These are phyloP conservation scores for Phaeosphaeria sp. DNA, from an alignment of 2,329 filamentous ascomycete genomes.

Conservation along the genomic window DNA sequence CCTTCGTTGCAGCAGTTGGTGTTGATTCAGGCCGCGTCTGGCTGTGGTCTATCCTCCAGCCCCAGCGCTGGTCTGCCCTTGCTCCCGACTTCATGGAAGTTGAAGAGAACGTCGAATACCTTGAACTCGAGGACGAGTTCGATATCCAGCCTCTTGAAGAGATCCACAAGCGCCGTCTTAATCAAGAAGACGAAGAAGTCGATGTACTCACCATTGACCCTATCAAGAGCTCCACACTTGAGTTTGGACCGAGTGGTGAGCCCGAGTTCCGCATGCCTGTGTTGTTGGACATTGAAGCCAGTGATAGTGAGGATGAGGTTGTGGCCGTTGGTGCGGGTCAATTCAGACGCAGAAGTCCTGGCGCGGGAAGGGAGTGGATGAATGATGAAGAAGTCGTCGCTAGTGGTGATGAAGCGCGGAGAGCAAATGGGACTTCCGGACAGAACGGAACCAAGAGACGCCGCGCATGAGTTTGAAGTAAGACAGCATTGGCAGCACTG, in stretches of 20 bases:
- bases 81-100: slow-evolving; percentile 97
- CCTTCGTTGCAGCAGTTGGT: slow-evolving; percentile 88
- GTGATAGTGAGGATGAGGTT: slow-evolving; percentile 92
- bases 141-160: slow-evolving; percentile 97
- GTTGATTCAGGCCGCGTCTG: slow-evolving; percentile 93
- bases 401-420: slow-evolving; percentile 45
- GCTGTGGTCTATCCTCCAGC: slow-evolving; percentile 93
- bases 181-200: slow-evolving; percentile 91
- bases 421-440: slow-evolving; percentile 36
- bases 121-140: slow-evolving; percentile 95
- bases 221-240: slow-evolving; percentile 58
- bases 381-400: slow-evolving; percentile 59
- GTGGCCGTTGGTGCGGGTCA: slow-evolving; percentile 75
- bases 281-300: slow-evolving; percentile 88
- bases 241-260: slow-evolving; percentile 53
- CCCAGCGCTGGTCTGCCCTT: slow-evolving; percentile 95
- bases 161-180: slow-evolving; percentile 86
- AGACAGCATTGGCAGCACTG: not conserved
- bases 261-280: slow-evolving; percentile 88
- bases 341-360: slow-evolving; percentile 84
- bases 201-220: slow-evolving; percentile 83
- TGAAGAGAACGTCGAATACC: slow-evolving; percentile 97
- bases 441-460: slow-evolving; percentile 46
- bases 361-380: slow-evolving; percentile 72
- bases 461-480: slow-evolving; percentile 12